Base-by-base conservation (phyloP, 2,329 filamentous ascomycete genomes). In the Daldinia eschscholtzii region DNA sequence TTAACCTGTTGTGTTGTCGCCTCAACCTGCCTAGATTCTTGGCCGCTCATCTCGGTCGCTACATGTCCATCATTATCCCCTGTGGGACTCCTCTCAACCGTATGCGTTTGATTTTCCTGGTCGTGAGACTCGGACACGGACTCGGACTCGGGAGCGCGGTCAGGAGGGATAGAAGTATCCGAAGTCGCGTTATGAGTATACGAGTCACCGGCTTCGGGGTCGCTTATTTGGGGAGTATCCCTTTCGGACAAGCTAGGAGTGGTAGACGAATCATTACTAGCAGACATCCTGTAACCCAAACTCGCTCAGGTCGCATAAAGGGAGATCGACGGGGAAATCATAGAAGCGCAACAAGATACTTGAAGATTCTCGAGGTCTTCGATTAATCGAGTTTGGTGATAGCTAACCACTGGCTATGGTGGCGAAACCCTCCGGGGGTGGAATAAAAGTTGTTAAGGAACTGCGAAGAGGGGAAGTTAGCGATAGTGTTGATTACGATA, bases 31-130 rank as follows among this genome's bases (percentile, higher is more conserved):
- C 12, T 12, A 57, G 46, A 26, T 30, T 12, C 20, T 12, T 26
- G 64, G 18, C 28, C 41, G 33, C 64, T 55, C 53, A 46, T 48
- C 18, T 20, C 59, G 18, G 23, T 65, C 33, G 52, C 42, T 48
- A 56, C 46, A 65, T 60, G 18, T 6, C 70, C 64, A 6, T 37
- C 26, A 30, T 33, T 26, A 28, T 41, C 52, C 23, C 59, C 65
- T 6, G 70, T 71, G 12, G 71, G 71, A 65, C 76, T 75, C n/a
- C 84, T 80, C 72, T 82, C 81, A 52, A 83, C 71, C 18, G 78
- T 68, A 64, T 86, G 84, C 3, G 83, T 81, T 35, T 84, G 84
- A 48, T 84, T 85, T 74, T 86, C 84, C 56, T 81, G 78, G 57
- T 83, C 79, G 70, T 82, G 73, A 50, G 79, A 83, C 13, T 77